Base-by-base conservation (phyloP, 257 asterid species). In the Plectranthus barbatus region DNA sequence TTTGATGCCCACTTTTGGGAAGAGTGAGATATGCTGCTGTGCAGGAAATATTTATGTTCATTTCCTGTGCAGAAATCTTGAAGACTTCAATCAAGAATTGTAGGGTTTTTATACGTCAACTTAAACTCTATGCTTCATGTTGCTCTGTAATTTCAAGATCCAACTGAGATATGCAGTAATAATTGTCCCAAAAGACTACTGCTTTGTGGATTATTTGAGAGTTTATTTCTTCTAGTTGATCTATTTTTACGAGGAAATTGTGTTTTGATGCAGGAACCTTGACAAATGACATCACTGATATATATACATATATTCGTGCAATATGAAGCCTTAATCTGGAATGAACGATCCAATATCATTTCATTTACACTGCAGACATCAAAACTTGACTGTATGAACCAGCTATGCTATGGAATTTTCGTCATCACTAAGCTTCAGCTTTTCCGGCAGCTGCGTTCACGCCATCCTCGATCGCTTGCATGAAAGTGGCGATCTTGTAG, bases 401-500 rank as follows among this genome's bases (percentile, higher is more conserved):
- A 50, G 31, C 42, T 19, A 47, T 26, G 5, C 1, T 31, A 61
- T 24, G n/a, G 5, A 2, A 26, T 29, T 21, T 15, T 42, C 57
- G 53, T 33, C 33, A 9, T 36, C 46, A 39, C 19, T 31, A 78
- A 44, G 64, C 68, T 78, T 79, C 47, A 40, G 79, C 71, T 64
- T 76, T 76, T 23, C 77, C 82, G 10, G 76, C 64, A 44, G 39
- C 78, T 10, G 66, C 63, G 39, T 53, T 67, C 48, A 88, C 19
- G 26, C 88, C 83, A 0, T 86, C 96, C 70, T 85, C 92, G 13
- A 88, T 76, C 13, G 88, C 92, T 81, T 72, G 92, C 64, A 54
- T 65, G 71, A 91, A 88, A 59, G 95, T 83, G 19, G 91, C 95
- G 64, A 88, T 86, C 92, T 91, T 88, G 84, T 88, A 91, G 6